Percentiles rank a stretch among this genome's conserved stretches.
Evolutionary conservation across 208 protist species (phyloP).

Genomic region (Crithidia mellificae): DNA sequence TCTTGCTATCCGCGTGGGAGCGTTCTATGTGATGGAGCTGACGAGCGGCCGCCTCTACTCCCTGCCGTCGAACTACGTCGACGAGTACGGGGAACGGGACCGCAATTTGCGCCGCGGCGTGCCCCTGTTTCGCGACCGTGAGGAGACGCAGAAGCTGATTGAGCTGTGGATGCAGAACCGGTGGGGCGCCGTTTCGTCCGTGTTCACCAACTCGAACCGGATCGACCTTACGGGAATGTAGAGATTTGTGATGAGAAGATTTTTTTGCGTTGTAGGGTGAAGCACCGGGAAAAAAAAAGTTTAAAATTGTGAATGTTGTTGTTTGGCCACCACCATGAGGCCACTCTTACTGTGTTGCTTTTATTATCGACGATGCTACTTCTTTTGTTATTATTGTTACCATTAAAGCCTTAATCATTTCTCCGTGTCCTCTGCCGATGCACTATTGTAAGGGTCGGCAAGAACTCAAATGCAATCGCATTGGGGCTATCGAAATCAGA

Average conservation of each 20-base stretch:
- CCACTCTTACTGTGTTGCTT: too few relatives aligned
- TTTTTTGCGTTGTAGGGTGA: too few relatives aligned
- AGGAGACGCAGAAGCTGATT: constrained; percentile 37
- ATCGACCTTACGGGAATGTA: constrained; percentile 30
- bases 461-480: too few relatives aligned
- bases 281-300: neutral
- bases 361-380: too few relatives aligned
- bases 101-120: constrained; percentile 32
- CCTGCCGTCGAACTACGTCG: constrained; percentile 55
- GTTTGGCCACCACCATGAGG: too few relatives aligned
- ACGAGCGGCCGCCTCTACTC: constrained; percentile 33
- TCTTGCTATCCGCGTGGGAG: constrained; percentile 36
- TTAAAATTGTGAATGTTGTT: constrained; percentile 8
- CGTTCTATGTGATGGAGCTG: constrained; percentile 53
- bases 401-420: too few relatives aligned
- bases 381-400: too few relatives aligned
- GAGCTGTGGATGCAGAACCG: constrained; percentile 63
- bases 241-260: neutral
- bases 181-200: constrained; percentile 62
- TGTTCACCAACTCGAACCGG: constrained; percentile 41
- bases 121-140: constrained; percentile 35
- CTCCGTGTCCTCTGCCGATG: too few relatives aligned
- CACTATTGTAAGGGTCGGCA: too few relatives aligned
- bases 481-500: too few relatives aligned
- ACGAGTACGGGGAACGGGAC: constrained; percentile 65